phyloP scores from a whole-genome alignment of 2,329 filamentous ascomycete genomes.

The Aureobasidium sp. region DNA sequence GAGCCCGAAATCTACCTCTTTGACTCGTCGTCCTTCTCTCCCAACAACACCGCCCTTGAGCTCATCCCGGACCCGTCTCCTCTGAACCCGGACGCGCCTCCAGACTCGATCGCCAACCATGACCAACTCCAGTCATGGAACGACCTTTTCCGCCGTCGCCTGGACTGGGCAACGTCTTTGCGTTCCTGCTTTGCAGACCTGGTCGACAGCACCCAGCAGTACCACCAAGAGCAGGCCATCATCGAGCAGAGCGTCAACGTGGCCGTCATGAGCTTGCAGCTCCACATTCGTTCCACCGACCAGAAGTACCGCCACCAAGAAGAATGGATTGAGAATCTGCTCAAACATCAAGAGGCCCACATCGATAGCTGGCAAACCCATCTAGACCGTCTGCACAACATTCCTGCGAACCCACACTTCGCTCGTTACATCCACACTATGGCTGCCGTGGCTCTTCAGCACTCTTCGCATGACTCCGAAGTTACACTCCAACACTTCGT shows the following conservation, averaged over 20 bases:
- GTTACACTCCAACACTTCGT: constrained; percentile 66
- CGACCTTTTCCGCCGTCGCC: constrained; percentile 71
- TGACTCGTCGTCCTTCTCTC: constrained; percentile 56
- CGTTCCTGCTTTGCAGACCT: constrained; percentile 63
- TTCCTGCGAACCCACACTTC: constrained; percentile 61
- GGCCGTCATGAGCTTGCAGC: constrained; percentile 76
- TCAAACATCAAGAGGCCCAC: constrained; percentile 60
- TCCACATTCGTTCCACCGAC: constrained; percentile 64
- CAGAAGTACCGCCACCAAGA: constrained; percentile 64
- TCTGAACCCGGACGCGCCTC: constrained; percentile 55
- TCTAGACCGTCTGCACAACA: constrained; percentile 55
- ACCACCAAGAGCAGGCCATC: constrained; percentile 65
- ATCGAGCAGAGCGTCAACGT: constrained; percentile 76
- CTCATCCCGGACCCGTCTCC: constrained; percentile 49
- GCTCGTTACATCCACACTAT: constrained; percentile 38
- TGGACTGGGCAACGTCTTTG: constrained; percentile 68
- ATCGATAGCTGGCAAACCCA: constrained; percentile 62
- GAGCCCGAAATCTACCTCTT: constrained; percentile 93
- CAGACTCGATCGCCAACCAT: constrained; percentile 75
- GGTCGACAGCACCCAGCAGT: constrained; percentile 54
- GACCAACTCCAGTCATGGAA: constrained; percentile 84
- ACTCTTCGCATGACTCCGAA: constrained; percentile 34
- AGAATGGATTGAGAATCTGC: constrained; percentile 61
- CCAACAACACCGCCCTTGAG: constrained; percentile 39
- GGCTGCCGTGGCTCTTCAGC: constrained; percentile 30